phyloP scores from a whole-genome alignment of 805 yeast genomes.

The Yarrowia bubula region DNA sequence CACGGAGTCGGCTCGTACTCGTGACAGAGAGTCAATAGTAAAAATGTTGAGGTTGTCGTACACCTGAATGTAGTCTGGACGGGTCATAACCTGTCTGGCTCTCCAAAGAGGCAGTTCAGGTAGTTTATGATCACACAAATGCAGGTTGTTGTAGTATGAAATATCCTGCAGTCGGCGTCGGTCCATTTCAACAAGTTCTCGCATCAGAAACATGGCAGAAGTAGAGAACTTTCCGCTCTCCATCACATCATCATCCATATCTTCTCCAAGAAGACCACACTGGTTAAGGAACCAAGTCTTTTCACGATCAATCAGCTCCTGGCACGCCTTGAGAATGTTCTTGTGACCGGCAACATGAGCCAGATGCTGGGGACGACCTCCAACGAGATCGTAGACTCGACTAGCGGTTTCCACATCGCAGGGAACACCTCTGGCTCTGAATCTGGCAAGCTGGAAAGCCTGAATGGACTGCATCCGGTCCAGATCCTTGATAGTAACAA shows the following conservation, averaged over 20 bases:
- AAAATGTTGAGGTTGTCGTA: conserved; percentile 77
- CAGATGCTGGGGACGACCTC: conserved; percentile 82
- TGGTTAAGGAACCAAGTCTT: conserved; percentile 84
- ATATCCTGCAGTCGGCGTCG: conserved; percentile 33
- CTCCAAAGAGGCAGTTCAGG: conserved; percentile 82
- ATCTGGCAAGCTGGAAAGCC: conserved; percentile 53
- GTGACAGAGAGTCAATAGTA: conserved; percentile 69
- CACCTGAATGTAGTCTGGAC: conserved; percentile 73
- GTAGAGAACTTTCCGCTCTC: conserved; percentile 74
- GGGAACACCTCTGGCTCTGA: conserved; percentile 43
- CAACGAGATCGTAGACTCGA: conserved; percentile 64
- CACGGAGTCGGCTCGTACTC: conserved; percentile 75
- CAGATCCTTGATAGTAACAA: conserved; percentile 63
- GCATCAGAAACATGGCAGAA: conserved; percentile 70
- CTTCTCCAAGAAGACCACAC: conserved; percentile 71
- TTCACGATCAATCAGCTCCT: conserved; percentile 70
- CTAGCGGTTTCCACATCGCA: conserved; percentile 47
- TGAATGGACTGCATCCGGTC: conserved; percentile 52
- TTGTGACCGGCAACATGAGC: conserved; percentile 51
- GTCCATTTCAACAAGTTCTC: conserved; percentile 70
- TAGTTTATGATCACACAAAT: conserved; percentile 48
- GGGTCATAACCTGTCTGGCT: conserved; percentile 79
- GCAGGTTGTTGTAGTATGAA: conserved; percentile 32
- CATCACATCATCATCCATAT: conserved; percentile 89
- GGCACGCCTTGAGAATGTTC: conserved; percentile 54